A percentile compares a stretch with the other conserved stretches of the same genome.
Evolutionary conservation across 164 flowering plant species (phyloP).

Genomic region (Tetracentron sinense): DNA sequence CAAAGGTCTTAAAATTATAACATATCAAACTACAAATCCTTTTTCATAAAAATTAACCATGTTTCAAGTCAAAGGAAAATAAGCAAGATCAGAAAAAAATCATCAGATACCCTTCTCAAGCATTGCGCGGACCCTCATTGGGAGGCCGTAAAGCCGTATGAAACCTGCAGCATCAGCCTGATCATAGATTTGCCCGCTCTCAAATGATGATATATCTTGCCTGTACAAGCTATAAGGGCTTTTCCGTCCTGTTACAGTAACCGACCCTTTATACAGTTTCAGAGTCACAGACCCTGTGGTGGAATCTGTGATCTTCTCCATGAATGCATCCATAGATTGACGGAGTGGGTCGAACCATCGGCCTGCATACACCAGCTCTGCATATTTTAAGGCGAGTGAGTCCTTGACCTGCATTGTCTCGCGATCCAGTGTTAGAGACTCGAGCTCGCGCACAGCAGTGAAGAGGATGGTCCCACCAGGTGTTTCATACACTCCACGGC

Average conservation of each 20-base stretch:
- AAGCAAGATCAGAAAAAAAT: not conserved
- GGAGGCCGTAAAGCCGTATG: slow-evolving; percentile 82
- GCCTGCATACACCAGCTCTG: slow-evolving; percentile 95
- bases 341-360: slow-evolving; percentile 96
- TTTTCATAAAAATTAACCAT: too few species aligned
- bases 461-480: slow-evolving; percentile 94
- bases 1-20: too few species aligned
- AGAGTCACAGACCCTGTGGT: slow-evolving; percentile 84
- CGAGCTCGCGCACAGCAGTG: slow-evolving; percentile 73
- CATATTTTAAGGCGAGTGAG: slow-evolving; percentile 75
- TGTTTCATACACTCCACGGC: slow-evolving; percentile 96
- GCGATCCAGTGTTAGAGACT: slow-evolving; percentile 85
- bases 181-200: slow-evolving; percentile 68
- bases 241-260: slow-evolving; percentile 48
- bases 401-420: slow-evolving; percentile 84
- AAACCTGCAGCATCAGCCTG: slow-evolving; percentile 99
- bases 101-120: slow-evolving; percentile 53
- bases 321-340: slow-evolving; percentile 81
- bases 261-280: slow-evolving; percentile 84
- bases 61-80: too few species aligned
- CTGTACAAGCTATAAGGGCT: slow-evolving; percentile 82
- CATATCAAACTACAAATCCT: too few species aligned
- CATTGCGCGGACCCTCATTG: slow-evolving; percentile 89
- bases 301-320: slow-evolving; percentile 75
- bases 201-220: slow-evolving; percentile 87